Evolutionary conservation across 768 basidiomycete genomes (phyloP), one percentile per base, ranked within the genome.

Genomic region (Phanerochaete sordida): DNA sequence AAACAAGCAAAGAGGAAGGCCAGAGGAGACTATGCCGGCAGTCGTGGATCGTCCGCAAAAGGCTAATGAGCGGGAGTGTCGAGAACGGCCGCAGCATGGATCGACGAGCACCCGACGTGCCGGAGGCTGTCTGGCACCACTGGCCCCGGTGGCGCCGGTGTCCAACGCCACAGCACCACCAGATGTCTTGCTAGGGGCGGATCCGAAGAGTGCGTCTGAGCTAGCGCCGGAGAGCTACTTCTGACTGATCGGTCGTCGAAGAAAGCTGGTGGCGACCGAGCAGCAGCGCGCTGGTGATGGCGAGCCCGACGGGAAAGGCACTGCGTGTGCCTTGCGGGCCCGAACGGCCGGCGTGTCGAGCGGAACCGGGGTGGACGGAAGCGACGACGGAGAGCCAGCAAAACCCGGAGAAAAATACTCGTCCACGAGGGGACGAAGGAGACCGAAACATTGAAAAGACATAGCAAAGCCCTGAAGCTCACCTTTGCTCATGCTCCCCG

Each of bases 401-500:
- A n/a, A n/a, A n/a, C n/a, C n/a, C n/a, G n/a, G n/a, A n/a, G n/a
- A n/a, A n/a, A n/a, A n/a, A n/a, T n/a, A n/a, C n/a, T n/a, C n/a
- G n/a, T n/a, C n/a, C n/a, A n/a, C n/a, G n/a, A n/a, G n/a, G n/a
- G n/a, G n/a, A n/a, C n/a, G n/a, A n/a, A n/a, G n/a, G n/a, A n/a
- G n/a, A n/a, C n/a, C n/a, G n/a, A n/a, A n/a, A n/a, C n/a, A n/a
- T n/a, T n/a, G n/a, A n/a, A n/a, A n/a, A n/a, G n/a, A n/a, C n/a
- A n/a, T n/a, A 53, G 51, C 6, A 43, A 43, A 43, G 39, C 39
- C 8, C 19, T n/a, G n/a, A 35, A 28, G 57, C 58, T 57, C 56
- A 61, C 62, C 62, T 35, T 55, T 44, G 44, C 52, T 52, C 8
- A 43, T 37, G 12, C 53, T n/a, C 12, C n/a, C 35, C 39, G 61